phyloP scores from a whole-genome alignment of 176 grass and related monocot species.

The Eragrostis nindensis region DNA sequence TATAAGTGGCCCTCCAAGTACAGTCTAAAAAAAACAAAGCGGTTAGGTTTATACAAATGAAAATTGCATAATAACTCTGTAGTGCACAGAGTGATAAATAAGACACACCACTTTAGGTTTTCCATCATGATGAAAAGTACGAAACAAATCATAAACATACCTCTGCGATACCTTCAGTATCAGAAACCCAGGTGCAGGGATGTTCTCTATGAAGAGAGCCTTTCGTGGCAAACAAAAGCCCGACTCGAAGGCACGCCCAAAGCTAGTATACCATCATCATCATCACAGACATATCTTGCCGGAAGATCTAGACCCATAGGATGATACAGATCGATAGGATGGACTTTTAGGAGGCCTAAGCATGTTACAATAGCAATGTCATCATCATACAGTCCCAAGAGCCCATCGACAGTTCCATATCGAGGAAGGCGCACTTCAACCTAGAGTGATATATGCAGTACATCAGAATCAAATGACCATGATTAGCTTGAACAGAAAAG shows the following conservation, averaged over 20 bases:
- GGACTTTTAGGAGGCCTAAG: background rate
- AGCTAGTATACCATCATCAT: background rate
- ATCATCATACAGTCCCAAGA: constrained; percentile 29
- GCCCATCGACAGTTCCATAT: background rate
- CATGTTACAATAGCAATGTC: constrained; percentile 16
- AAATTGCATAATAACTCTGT: background rate
- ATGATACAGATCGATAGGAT: background rate
- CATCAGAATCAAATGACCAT: background rate
- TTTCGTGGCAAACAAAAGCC: background rate
- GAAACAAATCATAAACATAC: background rate
- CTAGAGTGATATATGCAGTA: constrained; percentile 12
- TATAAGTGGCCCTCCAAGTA: constrained; percentile 41
- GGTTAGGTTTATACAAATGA: background rate
- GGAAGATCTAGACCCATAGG: background rate
- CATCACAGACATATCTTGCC: background rate
- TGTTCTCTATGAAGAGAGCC: background rate
- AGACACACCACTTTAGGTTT: background rate
- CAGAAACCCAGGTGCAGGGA: background rate
- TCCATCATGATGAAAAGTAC: background rate
- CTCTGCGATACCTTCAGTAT: background rate
- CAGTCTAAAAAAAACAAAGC: constrained; percentile 33
- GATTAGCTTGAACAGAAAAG: background rate
- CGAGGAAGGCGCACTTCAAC: constrained; percentile 26
- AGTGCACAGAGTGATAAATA: background rate
- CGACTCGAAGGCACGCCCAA: background rate